A percentile compares a stretch with the other conserved stretches of the same genome.
These are phyloP conservation scores for Neoboletus brunneissimus DNA, from an alignment of 768 basidiomycete species.

Conservation along the genomic window DNA sequence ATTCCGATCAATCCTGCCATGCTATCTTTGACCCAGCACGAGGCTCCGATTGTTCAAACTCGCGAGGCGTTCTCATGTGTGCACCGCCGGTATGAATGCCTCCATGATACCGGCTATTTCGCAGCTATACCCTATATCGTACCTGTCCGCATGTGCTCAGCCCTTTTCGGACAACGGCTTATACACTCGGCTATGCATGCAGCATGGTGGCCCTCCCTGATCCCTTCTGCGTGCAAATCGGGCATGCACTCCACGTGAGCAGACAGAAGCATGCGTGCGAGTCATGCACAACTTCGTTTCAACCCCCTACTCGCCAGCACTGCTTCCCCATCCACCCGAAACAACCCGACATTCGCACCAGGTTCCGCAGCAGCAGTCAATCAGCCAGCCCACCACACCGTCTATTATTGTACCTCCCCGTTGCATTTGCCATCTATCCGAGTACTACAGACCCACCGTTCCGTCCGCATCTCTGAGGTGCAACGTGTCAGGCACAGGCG, in stretches of 20 bases:
- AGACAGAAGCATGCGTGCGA: background rate
- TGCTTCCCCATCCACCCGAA: background rate
- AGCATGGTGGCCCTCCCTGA: constrained; percentile 1
- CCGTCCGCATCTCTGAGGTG: background rate
- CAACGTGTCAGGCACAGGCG: background rate
- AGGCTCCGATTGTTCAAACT: background rate
- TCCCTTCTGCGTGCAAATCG: background rate
- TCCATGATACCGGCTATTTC: background rate
- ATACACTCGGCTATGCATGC: constrained; percentile 1
- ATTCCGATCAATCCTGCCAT: constrained; percentile 2
- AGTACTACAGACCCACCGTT: background rate
- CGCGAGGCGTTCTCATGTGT: background rate
- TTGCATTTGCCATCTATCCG: background rate
- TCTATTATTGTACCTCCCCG: background rate
- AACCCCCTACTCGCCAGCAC: background rate
- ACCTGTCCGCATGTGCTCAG: constrained; percentile 8
- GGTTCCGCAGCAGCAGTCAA: background rate
- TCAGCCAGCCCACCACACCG: background rate
- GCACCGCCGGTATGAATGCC: background rate
- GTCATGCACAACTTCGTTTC: background rate
- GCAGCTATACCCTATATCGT: background rate
- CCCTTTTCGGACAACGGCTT: background rate
- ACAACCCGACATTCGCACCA: background rate
- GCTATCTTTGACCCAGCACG: constrained; percentile 4
- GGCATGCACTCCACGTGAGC: background rate